phyloP scores from a whole-genome alignment of 2,329 filamentous ascomycete genomes.

The Fusarium praegraminearum region DNA sequence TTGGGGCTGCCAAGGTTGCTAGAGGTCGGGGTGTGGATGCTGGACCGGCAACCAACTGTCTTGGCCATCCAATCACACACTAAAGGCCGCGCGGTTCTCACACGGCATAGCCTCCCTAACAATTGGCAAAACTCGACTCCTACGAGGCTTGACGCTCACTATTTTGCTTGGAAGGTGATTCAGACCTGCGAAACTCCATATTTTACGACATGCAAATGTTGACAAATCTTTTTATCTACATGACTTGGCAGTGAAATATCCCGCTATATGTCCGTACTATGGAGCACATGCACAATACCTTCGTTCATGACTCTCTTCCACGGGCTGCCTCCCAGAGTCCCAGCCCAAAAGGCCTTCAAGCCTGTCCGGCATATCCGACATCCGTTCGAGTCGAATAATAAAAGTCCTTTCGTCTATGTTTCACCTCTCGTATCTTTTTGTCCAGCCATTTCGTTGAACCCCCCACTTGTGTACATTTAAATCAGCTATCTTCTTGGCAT shows the following conservation, averaged over 20 bases:
- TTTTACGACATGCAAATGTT: conserved; percentile 11
- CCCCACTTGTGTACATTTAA: conserved; percentile 26
- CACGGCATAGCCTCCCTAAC: conserved; percentile 35
- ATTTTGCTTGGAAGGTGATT: background rate
- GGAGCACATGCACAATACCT: background rate
- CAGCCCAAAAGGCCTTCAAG: conserved; percentile 6
- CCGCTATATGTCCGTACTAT: background rate
- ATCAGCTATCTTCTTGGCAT: conserved; percentile 23
- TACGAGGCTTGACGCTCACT: conserved; percentile 1
- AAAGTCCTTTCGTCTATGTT: conserved; percentile 11
- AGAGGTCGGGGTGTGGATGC: conserved; percentile 36
- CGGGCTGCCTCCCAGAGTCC: background rate
- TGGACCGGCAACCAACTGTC: conserved; percentile 33
- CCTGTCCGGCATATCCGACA: conserved; percentile 20
- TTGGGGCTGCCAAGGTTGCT: conserved; percentile 23
- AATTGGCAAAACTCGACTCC: background rate
- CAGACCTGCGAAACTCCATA: conserved; percentile 16
- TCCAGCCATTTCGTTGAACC: conserved; percentile 18
- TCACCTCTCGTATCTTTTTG: conserved; percentile 22
- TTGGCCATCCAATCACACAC: conserved; percentile 26
- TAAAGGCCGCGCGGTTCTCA: conserved; percentile 37
- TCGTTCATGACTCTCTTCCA: background rate
- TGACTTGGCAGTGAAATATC: background rate
- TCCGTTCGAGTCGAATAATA: conserved; percentile 8
- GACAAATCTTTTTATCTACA: conserved; percentile 1